Evolutionary conservation across 2,329 filamentous ascomycete genomes (phyloP).

Genomic region (Neospermospora avenae): DNA sequence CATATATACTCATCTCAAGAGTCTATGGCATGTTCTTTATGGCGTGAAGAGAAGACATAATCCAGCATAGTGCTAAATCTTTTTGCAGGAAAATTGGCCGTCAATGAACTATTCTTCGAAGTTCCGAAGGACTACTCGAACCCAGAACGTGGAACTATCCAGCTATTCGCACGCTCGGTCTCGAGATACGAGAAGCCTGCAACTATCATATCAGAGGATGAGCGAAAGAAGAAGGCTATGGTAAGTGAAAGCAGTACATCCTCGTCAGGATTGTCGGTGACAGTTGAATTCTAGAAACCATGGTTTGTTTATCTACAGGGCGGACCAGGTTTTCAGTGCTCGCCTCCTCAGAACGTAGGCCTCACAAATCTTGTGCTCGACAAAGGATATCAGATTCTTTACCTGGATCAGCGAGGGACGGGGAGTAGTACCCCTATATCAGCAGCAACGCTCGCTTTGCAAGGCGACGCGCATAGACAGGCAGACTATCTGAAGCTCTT

Average conservation of each 20-base stretch:
- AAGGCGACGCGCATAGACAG: constrained; percentile 64
- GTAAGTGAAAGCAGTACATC: neutral
- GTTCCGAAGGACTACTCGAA: constrained; percentile 78
- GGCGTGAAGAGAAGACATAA: too few relatives aligned
- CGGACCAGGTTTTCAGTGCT: constrained; percentile 77
- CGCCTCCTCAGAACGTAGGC: constrained; percentile 68
- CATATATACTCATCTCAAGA: too few relatives aligned
- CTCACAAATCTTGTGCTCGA: constrained; percentile 70
- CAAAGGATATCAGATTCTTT: constrained; percentile 79
- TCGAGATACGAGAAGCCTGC: constrained; percentile 58
- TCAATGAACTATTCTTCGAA: constrained; percentile 83
- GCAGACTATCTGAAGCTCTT: constrained; percentile 80
- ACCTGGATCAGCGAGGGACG: constrained; percentile 88
- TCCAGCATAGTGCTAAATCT: neutral
- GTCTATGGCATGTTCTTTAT: too few relatives aligned
- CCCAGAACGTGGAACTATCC: constrained; percentile 66
- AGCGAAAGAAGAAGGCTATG: constrained; percentile 28
- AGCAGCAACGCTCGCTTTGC: constrained; percentile 63
- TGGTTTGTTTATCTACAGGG: constrained; percentile 77
- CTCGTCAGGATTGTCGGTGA: neutral
- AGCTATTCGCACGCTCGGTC: constrained; percentile 75
- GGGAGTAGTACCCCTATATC: constrained; percentile 81
- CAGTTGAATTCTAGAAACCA: constrained; percentile 40
- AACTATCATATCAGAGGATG: constrained; percentile 34
- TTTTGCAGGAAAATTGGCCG: constrained; percentile 63